Base-by-base conservation (phyloP, 2,329 filamentous ascomycete genomes). In the Aspergillus nomiae region DNA sequence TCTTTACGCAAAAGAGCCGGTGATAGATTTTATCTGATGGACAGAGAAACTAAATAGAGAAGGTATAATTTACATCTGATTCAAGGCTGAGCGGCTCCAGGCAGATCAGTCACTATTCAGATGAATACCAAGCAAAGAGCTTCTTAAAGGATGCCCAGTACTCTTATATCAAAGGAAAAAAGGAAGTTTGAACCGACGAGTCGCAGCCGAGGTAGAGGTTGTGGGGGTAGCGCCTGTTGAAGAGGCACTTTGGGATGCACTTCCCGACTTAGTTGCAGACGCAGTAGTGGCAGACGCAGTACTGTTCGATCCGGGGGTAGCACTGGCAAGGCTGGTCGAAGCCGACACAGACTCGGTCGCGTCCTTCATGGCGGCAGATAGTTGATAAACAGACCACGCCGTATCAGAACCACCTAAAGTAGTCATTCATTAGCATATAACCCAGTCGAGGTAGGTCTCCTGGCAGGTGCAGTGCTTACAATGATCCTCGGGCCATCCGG, bases 381-480 rank as follows among this genome's bases (percentile, higher is more conserved):
- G 11, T 50, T 50, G 46, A 21, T 36, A 48, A 43, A 58, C 56
- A 16, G 41, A 48, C 56, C 56, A 58, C 30, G 41, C 41, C n/a
- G 26, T 8, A 28, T 46, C 28, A 16, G 24, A 24, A 24, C 56
- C 56, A 58, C 56, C 56, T 58, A 21, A 10, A 28, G 24, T 11
- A 9, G 26, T 6, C 11, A 16, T 45, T 3, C 8, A 3, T 45
- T 10, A 32, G 38, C 26, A 58, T 24, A 5, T 1, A 28, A 6
- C 12, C 24, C 36, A 32, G 14, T 26, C 28, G 12, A 16, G 12
- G 4, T 4, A 16, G 2, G 1, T 5, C 19, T 48, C 4, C 14
- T 1, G 12, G 6, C 14, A 16, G 9, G 11, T n/a, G 21, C 26
- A 43, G 10, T 50, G 4, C 54, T 19, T 48, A 63, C 58, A 63